Conservation (phyloP, 2,329 filamentous ascomycete species). For the Aspergillus tamarii region DNA sequence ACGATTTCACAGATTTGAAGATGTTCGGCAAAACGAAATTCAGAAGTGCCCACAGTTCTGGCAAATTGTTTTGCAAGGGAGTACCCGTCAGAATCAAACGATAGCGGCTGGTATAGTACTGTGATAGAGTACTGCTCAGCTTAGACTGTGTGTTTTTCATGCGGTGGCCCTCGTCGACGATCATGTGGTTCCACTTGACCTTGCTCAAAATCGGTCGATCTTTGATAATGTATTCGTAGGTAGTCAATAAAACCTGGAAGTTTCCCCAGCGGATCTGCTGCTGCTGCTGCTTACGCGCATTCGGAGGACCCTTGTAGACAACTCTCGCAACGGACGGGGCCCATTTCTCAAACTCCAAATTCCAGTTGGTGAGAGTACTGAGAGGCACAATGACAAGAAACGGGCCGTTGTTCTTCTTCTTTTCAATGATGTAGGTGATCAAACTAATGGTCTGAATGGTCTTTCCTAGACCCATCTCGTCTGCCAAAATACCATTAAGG, state of each 20-base stretch:
- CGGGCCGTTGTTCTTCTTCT: constrained; percentile 86
- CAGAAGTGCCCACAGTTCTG: constrained; percentile 95
- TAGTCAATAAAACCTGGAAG: constrained; percentile 95
- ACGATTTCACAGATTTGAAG: constrained; percentile 98
- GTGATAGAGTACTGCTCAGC: constrained; percentile 88
- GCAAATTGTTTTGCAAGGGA: constrained; percentile 93
- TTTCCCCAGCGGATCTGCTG: constrained; percentile 91
- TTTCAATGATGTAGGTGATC: constrained; percentile 95
- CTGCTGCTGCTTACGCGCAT: constrained; percentile 83
- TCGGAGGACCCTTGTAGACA: constrained; percentile 96
- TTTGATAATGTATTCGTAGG: constrained; percentile 99
- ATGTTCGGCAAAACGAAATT: constrained; percentile 98
- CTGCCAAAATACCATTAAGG: constrained; percentile 95
- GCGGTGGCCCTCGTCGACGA: constrained; percentile 97
- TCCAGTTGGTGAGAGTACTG: constrained; percentile 98
- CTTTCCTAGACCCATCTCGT: constrained; percentile 99
- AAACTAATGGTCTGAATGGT: constrained; percentile 98
- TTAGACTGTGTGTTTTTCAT: constrained; percentile 99
- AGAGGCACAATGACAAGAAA: constrained; percentile 96
- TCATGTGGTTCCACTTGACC: constrained; percentile 99
- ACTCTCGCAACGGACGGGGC: constrained; percentile 83
- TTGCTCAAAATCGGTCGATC: constrained; percentile 93
- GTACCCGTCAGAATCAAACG: constrained; percentile 97
- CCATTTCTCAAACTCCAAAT: constrained; percentile 98
- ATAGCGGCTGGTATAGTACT: constrained; percentile 94